Evolutionary conservation across 2,329 filamentous ascomycete genomes (phyloP), one percentile per base, ranked within the genome.

Genomic region (Colletotrichum abscissum): DNA sequence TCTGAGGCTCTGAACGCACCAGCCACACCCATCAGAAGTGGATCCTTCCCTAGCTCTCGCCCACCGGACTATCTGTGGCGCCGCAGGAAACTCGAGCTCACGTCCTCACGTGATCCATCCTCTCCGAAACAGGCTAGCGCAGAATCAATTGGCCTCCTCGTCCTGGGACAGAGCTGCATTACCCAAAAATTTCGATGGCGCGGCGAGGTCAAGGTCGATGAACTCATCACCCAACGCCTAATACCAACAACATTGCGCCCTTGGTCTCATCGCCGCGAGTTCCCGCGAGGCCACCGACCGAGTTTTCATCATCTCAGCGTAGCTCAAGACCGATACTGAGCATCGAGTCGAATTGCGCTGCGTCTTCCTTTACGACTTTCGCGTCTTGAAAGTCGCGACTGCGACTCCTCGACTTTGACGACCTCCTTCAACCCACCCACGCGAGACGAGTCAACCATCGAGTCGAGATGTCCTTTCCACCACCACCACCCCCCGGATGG

Each of bases 401-500:
- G 74, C 74, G 74, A 75, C 74, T 66, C 16, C 54, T 72, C 74
- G 68, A 67, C 60, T 63, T 72, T 52, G 66, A 69, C 66, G 70
- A 73, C 35, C 38, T 73, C 52, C 63, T 49, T 49, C 42, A 8
- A 49, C 42, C 8, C 73, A 59, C 65, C 12, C 33, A 65, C 69
- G 57, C 69, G 62, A 66, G 58, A 54, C 66, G 49, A 60, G 42
- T 49, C 54, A 5, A 74, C 35, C 35, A 66, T 42, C 60, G 55
- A 74, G 69, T 75, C 78, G 82, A 77, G 70, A 90, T 90, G 88
- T 88, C 88, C 76, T 84, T 82, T 68, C 88, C 87, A 59, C 88
- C 89, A 72, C 89, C 89, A 19, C 89, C 89, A 52, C 89, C 89
- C 63, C 89, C 89, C 33, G 88, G 88, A 73, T 90, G 88, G 88